Evolutionary conservation across 495 filamentous ascomycete genomes (phyloP), one percentile per base, ranked within the genome.

Genomic region (Penicillium bovifimosum): DNA sequence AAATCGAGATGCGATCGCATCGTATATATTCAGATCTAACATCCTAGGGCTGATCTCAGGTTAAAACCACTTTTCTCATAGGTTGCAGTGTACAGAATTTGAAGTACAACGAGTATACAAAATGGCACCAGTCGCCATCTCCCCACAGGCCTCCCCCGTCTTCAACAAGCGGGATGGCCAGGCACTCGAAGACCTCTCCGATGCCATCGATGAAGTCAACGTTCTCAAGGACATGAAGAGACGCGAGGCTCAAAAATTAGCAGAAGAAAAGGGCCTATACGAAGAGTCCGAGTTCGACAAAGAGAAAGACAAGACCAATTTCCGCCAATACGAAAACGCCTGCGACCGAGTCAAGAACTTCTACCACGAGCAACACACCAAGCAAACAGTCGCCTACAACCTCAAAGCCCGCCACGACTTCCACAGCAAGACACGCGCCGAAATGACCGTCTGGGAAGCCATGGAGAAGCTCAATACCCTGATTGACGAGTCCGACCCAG

Each of bases 381-480:
- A 88, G 73, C 88, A 93, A 61, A 93, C 87, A 0, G 85, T 91
- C 0, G 86, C 86, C 11, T 89, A 90, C 78, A 91, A 91, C 72
- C 78, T 91, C 14, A 80, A 84, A 49, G 80, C 86, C 5, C 86
- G 90, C 35, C 76, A 85, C 54, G 73, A 73, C 43, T 91, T 95
- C 74, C 75, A 84, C 63, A 76, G 76, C 39, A 79, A 81, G 48
- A 81, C 73, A 8, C 80, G 87, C 47, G 84, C 83, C 16, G 77
- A 86, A 60, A 88, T 95, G 86, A 84, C 81, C 31, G 71, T 96
- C 60, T 96, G 90, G 90, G 75, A 91, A 60, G 90, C 90, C 7
- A 91, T 95, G 69, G 86, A 91, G 76, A 91, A 86, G 64, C 81
- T 95, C 48, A 90, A 95, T 74, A 87, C 86, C 1, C 74, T 95